Evolutionary conservation across 1,284 basidiomycete genomes (phyloP), one percentile per base, ranked within the genome.

Genomic region (Leccinum cinnamomeum): DNA sequence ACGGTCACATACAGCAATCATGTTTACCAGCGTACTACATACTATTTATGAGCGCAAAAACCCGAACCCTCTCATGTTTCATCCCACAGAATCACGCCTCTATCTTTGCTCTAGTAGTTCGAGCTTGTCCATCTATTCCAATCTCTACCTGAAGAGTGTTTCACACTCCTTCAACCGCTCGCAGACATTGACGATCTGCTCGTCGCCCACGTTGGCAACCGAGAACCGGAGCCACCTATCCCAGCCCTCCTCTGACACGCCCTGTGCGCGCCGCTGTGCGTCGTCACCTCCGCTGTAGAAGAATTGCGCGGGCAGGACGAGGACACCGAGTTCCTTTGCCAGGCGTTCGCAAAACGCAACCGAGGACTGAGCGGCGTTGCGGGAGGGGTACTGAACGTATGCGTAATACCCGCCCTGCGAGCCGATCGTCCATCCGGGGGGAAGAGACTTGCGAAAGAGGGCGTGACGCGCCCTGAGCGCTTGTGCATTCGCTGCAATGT

Each of bases 151-250:
- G 53, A 72, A 67, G 33, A 48, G 23, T 10, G 41, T 23, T 61
- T 80, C 80, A 57, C 82, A 77, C 68, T 81, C 78, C 61, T 62
- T 70, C 68, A 94, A 71, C 62, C 91, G 78, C 66, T 79, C 79
- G 62, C 88, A 91, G 1, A 89, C 86, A 56, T 76, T 72, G 63
- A 74, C 69, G 1, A 93, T 81, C 65, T 83, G 81, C 44, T 84
- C 84, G 59, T 91, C 87, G 46, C 81, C 79, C 18, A 94, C 85
- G 72, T 94, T 95, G n/a, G 91, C 90, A 4, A 94, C 88, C 7
- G 90, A 90, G 72, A 94, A 91, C 65, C 92, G 79, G 14, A 94
- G 78, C 87, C 88, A 93, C 56, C 82, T 75, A 23, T 82, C 79
- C 67, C 74, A 72, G 58, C 74, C 72, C 60, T 61, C 74, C 64